Conservation (phyloP, 352 stramenopile genomes). For the Globisporangium emineosum region DNA sequence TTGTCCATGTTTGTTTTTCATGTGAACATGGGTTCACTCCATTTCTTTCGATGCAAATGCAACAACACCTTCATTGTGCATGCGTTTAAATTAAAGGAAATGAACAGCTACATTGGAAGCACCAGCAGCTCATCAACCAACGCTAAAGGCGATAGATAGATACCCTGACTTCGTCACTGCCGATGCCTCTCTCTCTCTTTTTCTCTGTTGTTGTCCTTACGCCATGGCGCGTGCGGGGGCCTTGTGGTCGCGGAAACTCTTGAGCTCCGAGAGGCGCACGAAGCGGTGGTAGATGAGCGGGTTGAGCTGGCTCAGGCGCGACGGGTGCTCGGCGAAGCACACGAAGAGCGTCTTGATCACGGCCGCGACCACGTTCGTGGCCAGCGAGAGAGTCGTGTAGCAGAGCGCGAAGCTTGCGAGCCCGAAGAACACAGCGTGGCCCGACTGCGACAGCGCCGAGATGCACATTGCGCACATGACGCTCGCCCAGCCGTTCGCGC, state of each 20-base stretch:
- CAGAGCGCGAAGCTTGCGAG: conserved; percentile 68
- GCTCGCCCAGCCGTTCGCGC: conserved; percentile 76
- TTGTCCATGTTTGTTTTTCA: too few relatives aligned
- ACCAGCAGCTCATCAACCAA: background rate
- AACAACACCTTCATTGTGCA: background rate
- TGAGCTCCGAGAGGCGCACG: conserved; percentile 76
- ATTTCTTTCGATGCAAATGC: background rate
- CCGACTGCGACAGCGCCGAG: conserved; percentile 43
- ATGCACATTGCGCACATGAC: conserved; percentile 69
- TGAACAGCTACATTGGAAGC: background rate
- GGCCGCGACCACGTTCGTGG: conserved; percentile 64
- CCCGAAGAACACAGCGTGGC: conserved; percentile 75
- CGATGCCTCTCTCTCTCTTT: background rate
- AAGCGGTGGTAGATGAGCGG: conserved; percentile 87
- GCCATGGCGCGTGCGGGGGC: conserved; percentile 18
- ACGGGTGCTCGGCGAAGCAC: conserved; percentile 82
- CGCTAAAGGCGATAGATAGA: background rate
- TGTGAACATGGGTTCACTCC: background rate
- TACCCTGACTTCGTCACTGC: too few relatives aligned
- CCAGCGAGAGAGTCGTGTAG: conserved; percentile 79
- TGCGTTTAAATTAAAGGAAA: background rate
- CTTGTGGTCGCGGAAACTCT: conserved; percentile 83
- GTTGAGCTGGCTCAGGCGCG: conserved; percentile 73
- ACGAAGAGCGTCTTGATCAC: conserved; percentile 88
- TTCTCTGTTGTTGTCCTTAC: too few relatives aligned